A percentile compares a stretch with the other conserved stretches of the same genome.
Evolutionary conservation across 352 stramenopile species (phyloP).

Genomic region (Pythium dissotocum): DNA sequence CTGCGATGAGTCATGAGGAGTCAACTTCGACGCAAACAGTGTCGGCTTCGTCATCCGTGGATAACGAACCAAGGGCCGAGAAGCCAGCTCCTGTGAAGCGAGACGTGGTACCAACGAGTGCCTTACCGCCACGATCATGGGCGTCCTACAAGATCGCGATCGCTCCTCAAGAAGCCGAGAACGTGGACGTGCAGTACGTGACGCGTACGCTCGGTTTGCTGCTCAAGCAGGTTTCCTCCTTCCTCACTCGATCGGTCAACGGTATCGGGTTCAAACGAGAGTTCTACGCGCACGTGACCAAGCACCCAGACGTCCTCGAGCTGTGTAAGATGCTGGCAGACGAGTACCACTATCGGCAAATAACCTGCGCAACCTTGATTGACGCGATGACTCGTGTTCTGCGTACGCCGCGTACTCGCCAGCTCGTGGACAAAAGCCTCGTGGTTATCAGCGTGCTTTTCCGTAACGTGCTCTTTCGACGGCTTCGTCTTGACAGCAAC

Average conservation of each 20-base stretch:
- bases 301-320: background rate
- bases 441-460: conserved; percentile 13
- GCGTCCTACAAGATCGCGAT: conserved; percentile 35
- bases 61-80: background rate
- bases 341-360: conserved; percentile 8
- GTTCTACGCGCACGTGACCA: background rate
- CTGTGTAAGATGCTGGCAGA: conserved; percentile 12
- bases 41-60: background rate
- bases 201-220: conserved; percentile 38
- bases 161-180: conserved; percentile 29
- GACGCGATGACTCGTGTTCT: conserved; percentile 15
- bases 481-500: background rate
- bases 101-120: background rate
- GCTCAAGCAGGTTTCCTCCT: conserved; percentile 32
- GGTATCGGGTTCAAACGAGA: background rate
- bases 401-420: conserved; percentile 18
- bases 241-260: conserved; percentile 35
- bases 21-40: background rate
- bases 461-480: conserved; percentile 13
- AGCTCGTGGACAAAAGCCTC: conserved; percentile 13
- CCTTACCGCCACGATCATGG: conserved; percentile 11
- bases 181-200: conserved; percentile 32
- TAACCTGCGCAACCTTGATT: conserved; percentile 2
- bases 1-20: background rate
- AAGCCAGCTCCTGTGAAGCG: background rate